phyloP scores from a whole-genome alignment of 768 basidiomycete genomes.

The Agaricus blazei region DNA sequence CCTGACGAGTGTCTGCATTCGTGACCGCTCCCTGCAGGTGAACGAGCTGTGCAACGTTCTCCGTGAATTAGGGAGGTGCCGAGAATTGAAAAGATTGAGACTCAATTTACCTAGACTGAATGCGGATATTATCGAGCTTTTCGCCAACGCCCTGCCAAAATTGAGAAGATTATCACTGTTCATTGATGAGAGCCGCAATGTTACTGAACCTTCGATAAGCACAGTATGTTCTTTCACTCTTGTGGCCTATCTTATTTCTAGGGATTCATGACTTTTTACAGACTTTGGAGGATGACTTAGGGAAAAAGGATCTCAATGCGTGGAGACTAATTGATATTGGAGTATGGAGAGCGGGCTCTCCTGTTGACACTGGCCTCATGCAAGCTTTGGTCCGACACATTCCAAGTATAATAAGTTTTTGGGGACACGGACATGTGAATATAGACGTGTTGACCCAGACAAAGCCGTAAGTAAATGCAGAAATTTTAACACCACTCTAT shows the following conservation, averaged over 20 bases:
- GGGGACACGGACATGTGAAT: constrained; percentile 21
- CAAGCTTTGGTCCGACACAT: constrained; percentile 23
- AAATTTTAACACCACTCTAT: neutral
- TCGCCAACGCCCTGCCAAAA: constrained; percentile 25
- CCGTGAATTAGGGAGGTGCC: constrained; percentile 19
- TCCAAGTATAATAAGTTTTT: constrained; percentile 30
- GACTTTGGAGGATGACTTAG: constrained; percentile 22
- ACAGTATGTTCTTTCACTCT: constrained; percentile 6
- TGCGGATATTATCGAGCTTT: constrained; percentile 26
- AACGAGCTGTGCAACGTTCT: constrained; percentile 25
- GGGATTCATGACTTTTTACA: constrained; percentile 1
- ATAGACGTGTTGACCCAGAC: neutral
- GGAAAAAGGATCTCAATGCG: constrained; percentile 20
- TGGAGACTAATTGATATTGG: constrained; percentile 34
- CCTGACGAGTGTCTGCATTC: constrained; percentile 29
- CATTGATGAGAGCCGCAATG: constrained; percentile 20
- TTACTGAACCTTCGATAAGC: constrained; percentile 9
- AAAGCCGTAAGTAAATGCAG: neutral
- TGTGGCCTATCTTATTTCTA: neutral
- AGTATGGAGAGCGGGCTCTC: constrained; percentile 29
- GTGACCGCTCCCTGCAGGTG: constrained; percentile 33
- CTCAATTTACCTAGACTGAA: constrained; percentile 30
- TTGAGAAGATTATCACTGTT: constrained; percentile 26
- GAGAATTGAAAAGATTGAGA: constrained; percentile 22
- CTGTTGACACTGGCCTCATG: constrained; percentile 27